Percentiles rank a stretch among this genome's conserved stretches.
phyloP scores from a whole-genome alignment of 768 basidiomycete genomes.

The Lactarius pseudohatsudake region DNA sequence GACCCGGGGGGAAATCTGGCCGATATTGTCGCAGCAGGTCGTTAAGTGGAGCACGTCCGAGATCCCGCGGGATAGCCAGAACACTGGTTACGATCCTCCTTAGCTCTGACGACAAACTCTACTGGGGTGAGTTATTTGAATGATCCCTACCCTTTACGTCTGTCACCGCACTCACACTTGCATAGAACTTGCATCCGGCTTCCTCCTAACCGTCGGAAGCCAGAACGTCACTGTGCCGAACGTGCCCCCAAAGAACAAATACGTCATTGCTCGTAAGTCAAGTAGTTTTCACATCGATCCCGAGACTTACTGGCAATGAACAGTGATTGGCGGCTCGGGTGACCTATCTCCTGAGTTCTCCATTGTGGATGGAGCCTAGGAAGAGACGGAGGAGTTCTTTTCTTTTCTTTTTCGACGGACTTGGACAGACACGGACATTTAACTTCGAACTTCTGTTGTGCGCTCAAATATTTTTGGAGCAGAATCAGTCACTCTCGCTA shows the following conservation, averaged over 20 bases:
- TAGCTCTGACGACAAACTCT: slow-evolving; percentile 20
- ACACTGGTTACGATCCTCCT: slow-evolving; percentile 15
- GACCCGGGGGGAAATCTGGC: background rate
- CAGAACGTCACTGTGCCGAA: background rate
- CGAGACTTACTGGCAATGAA: background rate
- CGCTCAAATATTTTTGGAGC: background rate
- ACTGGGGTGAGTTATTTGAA: slow-evolving; percentile 7
- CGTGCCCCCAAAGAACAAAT: background rate
- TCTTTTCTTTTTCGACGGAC: slow-evolving; percentile 5
- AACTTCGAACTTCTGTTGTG: slow-evolving; percentile 4
- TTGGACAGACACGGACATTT: slow-evolving; percentile 5
- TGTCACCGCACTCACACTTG: background rate
- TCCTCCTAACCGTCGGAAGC: background rate
- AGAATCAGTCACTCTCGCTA: slow-evolving; percentile 2
- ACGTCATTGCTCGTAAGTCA: slow-evolving; percentile 22
- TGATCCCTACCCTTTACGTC: background rate
- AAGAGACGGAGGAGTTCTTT: background rate
- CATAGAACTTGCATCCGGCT: background rate
- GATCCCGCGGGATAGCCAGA: background rate
- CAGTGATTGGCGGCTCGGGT: slow-evolving; percentile 52
- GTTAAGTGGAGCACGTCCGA: slow-evolving; percentile 16
- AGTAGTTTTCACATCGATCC: background rate
- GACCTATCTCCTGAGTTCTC: slow-evolving; percentile 36
- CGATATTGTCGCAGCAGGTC: background rate
- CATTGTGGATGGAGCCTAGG: slow-evolving; percentile 27